Base-by-base conservation (phyloP, 805 yeast species). In the Candida lessepsii region DNA sequence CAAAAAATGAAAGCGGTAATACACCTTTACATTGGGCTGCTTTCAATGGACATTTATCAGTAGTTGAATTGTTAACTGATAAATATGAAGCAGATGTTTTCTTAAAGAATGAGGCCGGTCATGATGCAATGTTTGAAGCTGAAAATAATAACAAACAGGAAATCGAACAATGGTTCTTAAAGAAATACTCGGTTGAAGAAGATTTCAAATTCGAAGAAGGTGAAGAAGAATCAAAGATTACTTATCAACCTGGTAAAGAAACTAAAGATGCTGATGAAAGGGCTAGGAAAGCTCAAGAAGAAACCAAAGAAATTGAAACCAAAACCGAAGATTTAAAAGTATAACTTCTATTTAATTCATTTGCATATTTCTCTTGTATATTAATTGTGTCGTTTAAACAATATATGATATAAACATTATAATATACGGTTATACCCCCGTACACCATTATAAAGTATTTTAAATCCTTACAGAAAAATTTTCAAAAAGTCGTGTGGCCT, bases 11-110 rank as follows among this genome's bases (percentile, higher is more conserved):
- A 36, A 78, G 84, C 15, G 99, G 98, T 2, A 93, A 93, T 60
- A 90, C 99, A 0, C 85, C 98, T 1, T 70, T 93, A 48, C 98
- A 93, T 60, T 93, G 99, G 99, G 97, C 98, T 0, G 76, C 95
- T 0, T 76, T 80, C 49, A 89, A 86, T 53, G 98, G 97, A 1
- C 89, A 89, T 52, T 60, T 87, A 42, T 81, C 76, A 2, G 67
- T 83, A 7, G 91, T 87, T 15, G 64, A 83, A 57, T 52, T 77
- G 9, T 66, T 93, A 31, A 81, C 91, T 60, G 91, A 85, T 15
- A 73, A 78, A 42, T 85, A 77, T 50, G 74, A 75, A 4, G 95
- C 89, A 1, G 96, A 91, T 58, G 90, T 95, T 6, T 85, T 86
- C 52, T 54, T 76, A 26, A 84, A 82, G 61, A 93, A 93, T 64